phyloP scores from a whole-genome alignment of 2,329 filamentous ascomycete genomes.

The Cytospora leucostoma region DNA sequence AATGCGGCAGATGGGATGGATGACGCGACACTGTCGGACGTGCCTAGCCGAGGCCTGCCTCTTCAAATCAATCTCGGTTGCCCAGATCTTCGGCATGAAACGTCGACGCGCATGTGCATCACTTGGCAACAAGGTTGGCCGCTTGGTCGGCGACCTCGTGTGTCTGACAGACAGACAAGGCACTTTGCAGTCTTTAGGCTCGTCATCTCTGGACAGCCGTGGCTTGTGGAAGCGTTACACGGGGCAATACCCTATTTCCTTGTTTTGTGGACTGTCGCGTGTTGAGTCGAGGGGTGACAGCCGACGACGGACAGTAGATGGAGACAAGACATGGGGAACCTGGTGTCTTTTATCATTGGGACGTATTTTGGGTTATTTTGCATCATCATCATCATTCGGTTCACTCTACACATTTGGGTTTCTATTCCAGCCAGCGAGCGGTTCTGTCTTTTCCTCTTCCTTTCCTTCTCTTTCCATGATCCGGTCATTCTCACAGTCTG shows the following conservation, averaged over 20 bases:
- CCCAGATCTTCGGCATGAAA: neutral
- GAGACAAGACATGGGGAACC: conserved; percentile 3
- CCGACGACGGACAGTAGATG: conserved; percentile 2
- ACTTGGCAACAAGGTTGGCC: neutral
- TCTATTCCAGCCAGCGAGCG: conserved; percentile 9
- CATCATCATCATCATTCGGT: neutral
- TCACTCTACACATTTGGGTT: neutral
- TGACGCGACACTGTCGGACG: conserved; percentile 1
- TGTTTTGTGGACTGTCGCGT: neutral
- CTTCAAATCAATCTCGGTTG: neutral
- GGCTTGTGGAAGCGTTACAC: neutral
- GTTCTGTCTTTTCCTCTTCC: neutral
- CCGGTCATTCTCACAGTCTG: no score
- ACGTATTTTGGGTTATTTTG: neutral
- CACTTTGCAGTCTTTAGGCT: neutral
- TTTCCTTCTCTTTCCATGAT: neutral
- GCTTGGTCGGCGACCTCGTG: neutral
- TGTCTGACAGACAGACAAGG: neutral
- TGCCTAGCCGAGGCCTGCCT: neutral
- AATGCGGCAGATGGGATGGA: neutral
- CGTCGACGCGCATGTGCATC: neutral
- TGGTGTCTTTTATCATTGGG: conserved; percentile 6
- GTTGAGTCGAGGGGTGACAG: neutral
- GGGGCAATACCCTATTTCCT: neutral
- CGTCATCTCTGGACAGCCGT: neutral